These are phyloP conservation scores for Pseudopyrenochaeta lycopersici DNA, from an alignment of 2,329 filamentous ascomycete genomes.

Conservation along the genomic window DNA sequence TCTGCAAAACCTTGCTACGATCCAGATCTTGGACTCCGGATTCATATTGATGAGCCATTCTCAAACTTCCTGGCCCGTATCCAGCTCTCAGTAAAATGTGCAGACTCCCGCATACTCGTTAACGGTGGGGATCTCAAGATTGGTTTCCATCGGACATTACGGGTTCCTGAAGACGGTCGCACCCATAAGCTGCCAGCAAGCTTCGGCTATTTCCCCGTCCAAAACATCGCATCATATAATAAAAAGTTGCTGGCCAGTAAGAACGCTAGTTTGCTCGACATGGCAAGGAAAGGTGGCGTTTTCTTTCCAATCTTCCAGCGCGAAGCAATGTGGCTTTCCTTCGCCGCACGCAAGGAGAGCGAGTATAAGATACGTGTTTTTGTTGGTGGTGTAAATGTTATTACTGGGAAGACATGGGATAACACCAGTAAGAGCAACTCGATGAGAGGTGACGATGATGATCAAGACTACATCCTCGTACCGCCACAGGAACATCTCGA, in stretches of 20 bases:
- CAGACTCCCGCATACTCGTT: constrained; percentile 2
- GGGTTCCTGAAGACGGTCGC: constrained; percentile 43
- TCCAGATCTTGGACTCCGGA: not conserved
- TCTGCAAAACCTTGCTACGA: not conserved
- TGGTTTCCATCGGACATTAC: constrained; percentile 22
- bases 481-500: constrained; percentile 55
- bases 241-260: constrained; percentile 37
- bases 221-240: constrained; percentile 27
- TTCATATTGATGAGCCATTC: not conserved
- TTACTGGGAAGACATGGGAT: constrained; percentile 47
- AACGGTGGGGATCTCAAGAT: constrained; percentile 21
- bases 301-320: constrained; percentile 57
- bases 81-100: not conserved
- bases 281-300: constrained; percentile 54
- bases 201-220: constrained; percentile 21
- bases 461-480: constrained; percentile 57
- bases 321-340: constrained; percentile 57
- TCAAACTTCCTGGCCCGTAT: not conserved
- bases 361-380: constrained; percentile 52
- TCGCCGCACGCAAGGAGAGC: constrained; percentile 17
- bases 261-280: constrained; percentile 16
- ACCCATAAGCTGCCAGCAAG: constrained; percentile 16
- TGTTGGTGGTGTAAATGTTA: constrained; percentile 53
- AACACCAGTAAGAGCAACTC: constrained; percentile 4
- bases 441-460: not conserved